Evolutionary conservation across 139 green algal genomes (phyloP), one percentile per base, ranked within the genome.

Genomic region (Chlamydomonas incerta): DNA sequence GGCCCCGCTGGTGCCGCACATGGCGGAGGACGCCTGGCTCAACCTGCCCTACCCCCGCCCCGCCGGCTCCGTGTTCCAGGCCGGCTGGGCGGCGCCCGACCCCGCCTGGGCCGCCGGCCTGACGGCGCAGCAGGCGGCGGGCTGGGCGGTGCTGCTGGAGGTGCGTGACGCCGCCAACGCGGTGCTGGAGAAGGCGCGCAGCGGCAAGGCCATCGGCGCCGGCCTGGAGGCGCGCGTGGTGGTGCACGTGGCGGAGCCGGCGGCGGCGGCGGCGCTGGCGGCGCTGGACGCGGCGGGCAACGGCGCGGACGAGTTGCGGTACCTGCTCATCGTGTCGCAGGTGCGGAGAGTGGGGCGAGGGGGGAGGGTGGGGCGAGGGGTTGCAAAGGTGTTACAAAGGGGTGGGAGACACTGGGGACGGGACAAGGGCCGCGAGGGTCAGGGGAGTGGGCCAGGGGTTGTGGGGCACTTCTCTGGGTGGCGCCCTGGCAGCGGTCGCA

Each of bases 11-110:
- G 82, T 95, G 60, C 97, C 98, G 5, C 98, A 99, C 91, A 95
- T 99, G 94, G 97, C 96, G 8, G 98, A 99, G 91, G 98, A 99
- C 86, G 96, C 96, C 50, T 99, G 95, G 96, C 91, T 95, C 70
- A 90, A 84, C 72, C 84, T 98, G 82, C 95, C 95, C 46, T 96
- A 88, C 70, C 3, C 85, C 65, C 81, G 34, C 35, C 72, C 52
- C 33, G 62, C 60, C 23, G 68, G 24, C 68, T 81, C 74, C 41
- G 93, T 99, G 9, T 99, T 99, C 86, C 82, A 95, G 77, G 91
- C 89, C 8, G 94, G 93, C 20, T 97, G 94, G 94, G 63, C 88
- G 1, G 62, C 46, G 28, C 66, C 90, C 9, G 67, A 90, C 18
- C 34, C 84, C 15, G 85, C 93, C 72, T 98, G 95, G 94, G 26